Evolutionary conservation across 306 rosid genomes (phyloP).

Genomic region (Medicago ruthenica): DNA sequence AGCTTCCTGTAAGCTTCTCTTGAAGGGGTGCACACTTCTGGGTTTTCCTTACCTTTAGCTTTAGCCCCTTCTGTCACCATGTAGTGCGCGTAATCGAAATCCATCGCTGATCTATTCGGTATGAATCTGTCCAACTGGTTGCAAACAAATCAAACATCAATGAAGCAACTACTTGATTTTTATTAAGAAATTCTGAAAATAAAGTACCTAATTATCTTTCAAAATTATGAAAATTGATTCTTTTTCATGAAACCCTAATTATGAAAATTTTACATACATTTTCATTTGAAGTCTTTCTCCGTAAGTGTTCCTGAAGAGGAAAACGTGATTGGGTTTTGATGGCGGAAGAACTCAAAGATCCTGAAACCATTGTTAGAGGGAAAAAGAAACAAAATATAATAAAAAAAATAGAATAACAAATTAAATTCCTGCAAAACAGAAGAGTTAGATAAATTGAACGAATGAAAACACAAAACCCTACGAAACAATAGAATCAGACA

Average conservation of each 20-base stretch:
- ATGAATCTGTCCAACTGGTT: slow-evolving; percentile 67
- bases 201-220: background rate
- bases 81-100: slow-evolving; percentile 61
- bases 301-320: slow-evolving; percentile 54
- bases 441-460: background rate
- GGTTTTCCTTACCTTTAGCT: slow-evolving; percentile 69
- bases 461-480: slow-evolving; percentile 5
- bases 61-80: slow-evolving; percentile 61
- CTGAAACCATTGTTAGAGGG: slow-evolving; percentile 53
- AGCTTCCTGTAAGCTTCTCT: slow-evolving; percentile 72
- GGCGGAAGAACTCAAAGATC: slow-evolving; percentile 49
- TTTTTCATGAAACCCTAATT: background rate
- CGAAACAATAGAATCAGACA: slow-evolving; percentile 25
- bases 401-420: background rate
- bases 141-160: background rate
- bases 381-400: background rate
- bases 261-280: slow-evolving; percentile 41
- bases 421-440: background rate
- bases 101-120: slow-evolving; percentile 67
- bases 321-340: slow-evolving; percentile 36
- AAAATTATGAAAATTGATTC: background rate
- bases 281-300: slow-evolving; percentile 49
- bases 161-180: background rate
- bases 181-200: background rate
- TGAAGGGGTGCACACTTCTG: slow-evolving; percentile 59